A percentile compares a stretch with the other conserved stretches of the same genome.
phyloP scores from a whole-genome alignment of 169 alveolate genomes.

The Miamiensis avidus region DNA sequence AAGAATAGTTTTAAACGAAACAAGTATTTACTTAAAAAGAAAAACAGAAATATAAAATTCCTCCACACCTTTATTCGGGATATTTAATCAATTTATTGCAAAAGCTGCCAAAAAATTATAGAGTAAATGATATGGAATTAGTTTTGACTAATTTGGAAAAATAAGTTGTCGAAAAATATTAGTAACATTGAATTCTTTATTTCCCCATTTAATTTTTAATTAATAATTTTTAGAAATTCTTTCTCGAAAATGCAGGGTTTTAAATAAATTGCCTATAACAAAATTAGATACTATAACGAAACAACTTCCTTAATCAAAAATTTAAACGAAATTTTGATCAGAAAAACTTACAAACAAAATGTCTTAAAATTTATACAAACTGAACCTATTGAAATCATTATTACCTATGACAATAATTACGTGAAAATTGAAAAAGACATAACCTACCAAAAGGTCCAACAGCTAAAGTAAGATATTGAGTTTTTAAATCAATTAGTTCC shows the following conservation, averaged over 20 bases:
- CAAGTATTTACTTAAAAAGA: neutral
- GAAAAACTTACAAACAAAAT: neutral
- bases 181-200: neutral
- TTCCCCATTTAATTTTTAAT: no score
- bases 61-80: neutral
- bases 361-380: no score
- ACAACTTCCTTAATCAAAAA: neutral
- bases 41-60: neutral
- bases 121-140: neutral
- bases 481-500: neutral
- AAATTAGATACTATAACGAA: neutral
- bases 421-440: neutral
- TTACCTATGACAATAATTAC: no score
- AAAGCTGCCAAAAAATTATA: neutral
- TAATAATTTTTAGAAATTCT: neutral
- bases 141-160: no score
- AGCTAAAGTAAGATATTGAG: neutral
- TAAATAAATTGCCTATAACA: neutral
- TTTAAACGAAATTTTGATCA: neutral
- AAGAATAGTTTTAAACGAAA: neutral
- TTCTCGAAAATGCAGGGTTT: neutral
- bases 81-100: no score
- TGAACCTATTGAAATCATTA: no score
- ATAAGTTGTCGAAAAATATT: no score
- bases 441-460: neutral